Conservation (phyloP, 1,139 yeast genomes). For the Taphrina deformans region DNA sequence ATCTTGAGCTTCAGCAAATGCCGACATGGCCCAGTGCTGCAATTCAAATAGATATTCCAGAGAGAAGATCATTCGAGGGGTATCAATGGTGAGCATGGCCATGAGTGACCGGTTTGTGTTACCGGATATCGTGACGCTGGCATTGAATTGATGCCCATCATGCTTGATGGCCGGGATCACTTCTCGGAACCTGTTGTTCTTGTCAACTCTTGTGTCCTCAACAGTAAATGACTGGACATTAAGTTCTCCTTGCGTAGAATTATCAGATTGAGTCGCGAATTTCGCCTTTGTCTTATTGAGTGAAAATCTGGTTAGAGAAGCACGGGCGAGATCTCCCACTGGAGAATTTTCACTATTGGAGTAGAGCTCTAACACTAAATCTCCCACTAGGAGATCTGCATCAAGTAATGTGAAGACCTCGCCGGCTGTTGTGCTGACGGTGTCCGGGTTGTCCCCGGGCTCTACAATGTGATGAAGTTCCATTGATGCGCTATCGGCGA, state of each 20-base stretch:
- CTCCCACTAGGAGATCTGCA: conserved; percentile 60
- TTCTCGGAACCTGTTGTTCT: conserved; percentile 70
- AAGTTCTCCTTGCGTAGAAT: conserved; percentile 61
- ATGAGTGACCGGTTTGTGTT: conserved; percentile 53
- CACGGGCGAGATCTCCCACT: conserved; percentile 45
- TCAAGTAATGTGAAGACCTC: conserved; percentile 47
- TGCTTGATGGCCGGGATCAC: conserved; percentile 71
- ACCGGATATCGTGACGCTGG: conserved; percentile 52
- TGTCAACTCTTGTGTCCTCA: conserved; percentile 64
- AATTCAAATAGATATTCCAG: conserved; percentile 80
- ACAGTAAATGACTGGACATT: conserved; percentile 74
- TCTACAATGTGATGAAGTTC: background rate
- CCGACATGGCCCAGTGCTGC: conserved; percentile 62
- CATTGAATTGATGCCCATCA: conserved; percentile 70
- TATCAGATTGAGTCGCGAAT: conserved; percentile 56
- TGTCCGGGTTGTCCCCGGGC: background rate
- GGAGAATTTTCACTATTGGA: conserved; percentile 54
- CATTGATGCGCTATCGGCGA: background rate
- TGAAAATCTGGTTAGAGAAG: conserved; percentile 62
- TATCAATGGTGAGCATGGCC: conserved; percentile 67
- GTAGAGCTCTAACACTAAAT: conserved; percentile 64
- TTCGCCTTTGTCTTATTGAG: conserved; percentile 59
- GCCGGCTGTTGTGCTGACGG: conserved; percentile 32
- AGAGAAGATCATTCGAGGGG: conserved; percentile 78
- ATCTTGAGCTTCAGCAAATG: conserved; percentile 14